These are phyloP conservation scores for Talaromyces sp. DNA, from an alignment of 2,329 filamentous ascomycete genomes.

Conservation along the genomic window DNA sequence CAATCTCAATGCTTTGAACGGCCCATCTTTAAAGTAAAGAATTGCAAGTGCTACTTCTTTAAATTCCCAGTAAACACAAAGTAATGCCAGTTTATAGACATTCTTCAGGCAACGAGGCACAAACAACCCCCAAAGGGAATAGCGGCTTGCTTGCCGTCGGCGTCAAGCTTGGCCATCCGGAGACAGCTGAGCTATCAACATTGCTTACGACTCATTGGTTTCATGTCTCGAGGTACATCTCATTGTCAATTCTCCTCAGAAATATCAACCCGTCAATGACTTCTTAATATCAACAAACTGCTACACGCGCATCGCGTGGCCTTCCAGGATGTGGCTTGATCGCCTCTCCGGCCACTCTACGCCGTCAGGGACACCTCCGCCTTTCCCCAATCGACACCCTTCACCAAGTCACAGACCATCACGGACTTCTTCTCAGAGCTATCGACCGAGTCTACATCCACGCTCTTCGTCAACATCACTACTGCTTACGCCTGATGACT, in stretches of 20 bases:
- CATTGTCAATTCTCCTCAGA: not conserved
- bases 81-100: not conserved
- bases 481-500: slow-evolving; percentile 69
- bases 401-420: slow-evolving; percentile 67
- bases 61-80: not conserved
- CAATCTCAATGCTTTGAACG: too few species aligned
- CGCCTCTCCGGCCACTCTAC: slow-evolving; percentile 72
- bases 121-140: not conserved
- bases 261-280: not conserved
- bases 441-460: slow-evolving; percentile 66
- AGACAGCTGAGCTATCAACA: slow-evolving; percentile 1
- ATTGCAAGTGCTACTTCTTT: too few species aligned
- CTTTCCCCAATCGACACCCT: slow-evolving; percentile 66
- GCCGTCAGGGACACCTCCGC: slow-evolving; percentile 61
- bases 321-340: slow-evolving; percentile 77
- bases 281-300: not conserved
- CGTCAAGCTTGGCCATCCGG: not conserved
- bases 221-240: not conserved
- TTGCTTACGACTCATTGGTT: not conserved
- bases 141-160: not conserved
- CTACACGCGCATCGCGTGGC: slow-evolving; percentile 11
- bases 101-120: slow-evolving; percentile 3
- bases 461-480: slow-evolving; percentile 77
- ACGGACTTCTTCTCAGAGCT: slow-evolving; percentile 67
- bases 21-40: not conserved